These are phyloP conservation scores for Irpex sp. DNA, from an alignment of 1,284 basidiomycete genomes.

Conservation along the genomic window DNA sequence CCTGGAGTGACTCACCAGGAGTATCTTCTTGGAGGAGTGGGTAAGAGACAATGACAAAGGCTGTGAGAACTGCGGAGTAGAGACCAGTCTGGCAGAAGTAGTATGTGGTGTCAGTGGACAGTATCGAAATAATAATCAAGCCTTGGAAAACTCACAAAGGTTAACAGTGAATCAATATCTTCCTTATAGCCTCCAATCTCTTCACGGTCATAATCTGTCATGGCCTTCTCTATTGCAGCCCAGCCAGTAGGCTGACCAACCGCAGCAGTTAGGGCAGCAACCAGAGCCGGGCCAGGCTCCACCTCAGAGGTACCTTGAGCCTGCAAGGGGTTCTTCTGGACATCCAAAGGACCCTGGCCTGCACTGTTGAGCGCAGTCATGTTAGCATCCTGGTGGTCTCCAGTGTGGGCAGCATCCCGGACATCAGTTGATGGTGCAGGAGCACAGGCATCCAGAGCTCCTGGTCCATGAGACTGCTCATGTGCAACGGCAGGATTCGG, in stretches of 20 bases:
- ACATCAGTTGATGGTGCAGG: neutral
- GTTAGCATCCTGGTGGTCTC: neutral
- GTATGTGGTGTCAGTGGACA: neutral
- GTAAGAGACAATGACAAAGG: conserved; percentile 14
- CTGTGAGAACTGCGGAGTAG: conserved; percentile 16
- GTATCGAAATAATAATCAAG: neutral
- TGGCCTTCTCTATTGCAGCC: neutral
- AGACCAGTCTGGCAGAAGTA: conserved; percentile 8
- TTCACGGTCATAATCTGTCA: neutral
- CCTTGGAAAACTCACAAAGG: neutral
- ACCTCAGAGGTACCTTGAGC: neutral
- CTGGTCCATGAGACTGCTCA: no score
- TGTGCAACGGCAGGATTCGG: no score
- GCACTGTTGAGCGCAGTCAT: neutral
- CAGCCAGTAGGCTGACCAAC: neutral
- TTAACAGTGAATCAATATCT: neutral
- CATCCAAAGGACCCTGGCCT: neutral
- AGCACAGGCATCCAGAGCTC: no score
- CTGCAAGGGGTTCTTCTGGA: neutral
- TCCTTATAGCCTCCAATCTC: neutral
- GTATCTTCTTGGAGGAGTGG: conserved; percentile 2
- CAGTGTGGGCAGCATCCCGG: neutral
- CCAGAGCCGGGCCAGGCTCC: neutral
- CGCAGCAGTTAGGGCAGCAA: neutral
- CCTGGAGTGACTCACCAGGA: neutral